Evolutionary conservation across 345 rosid genomes (phyloP).

Genomic region (Eutrema japonicum): DNA sequence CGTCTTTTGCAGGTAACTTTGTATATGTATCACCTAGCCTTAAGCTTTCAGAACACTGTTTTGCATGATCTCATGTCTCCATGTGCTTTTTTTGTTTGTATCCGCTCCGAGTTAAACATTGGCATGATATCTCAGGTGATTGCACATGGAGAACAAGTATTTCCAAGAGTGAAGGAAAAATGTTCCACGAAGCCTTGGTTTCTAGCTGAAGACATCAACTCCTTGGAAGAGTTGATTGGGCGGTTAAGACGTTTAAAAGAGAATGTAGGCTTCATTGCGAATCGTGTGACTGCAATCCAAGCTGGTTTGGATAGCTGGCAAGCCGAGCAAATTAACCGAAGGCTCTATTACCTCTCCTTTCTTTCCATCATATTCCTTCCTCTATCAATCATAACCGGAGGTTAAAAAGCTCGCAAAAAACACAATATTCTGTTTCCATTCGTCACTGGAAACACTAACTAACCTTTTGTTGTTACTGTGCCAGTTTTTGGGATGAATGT

Average conservation of each 20-base stretch:
- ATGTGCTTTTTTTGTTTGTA: not conserved
- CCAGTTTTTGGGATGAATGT: slow-evolving; percentile 97
- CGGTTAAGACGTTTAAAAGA: slow-evolving; percentile 86
- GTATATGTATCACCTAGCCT: slow-evolving; percentile 17
- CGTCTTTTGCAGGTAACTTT: slow-evolving; percentile 80
- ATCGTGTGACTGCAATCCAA: slow-evolving; percentile 89
- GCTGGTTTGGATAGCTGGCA: slow-evolving; percentile 97
- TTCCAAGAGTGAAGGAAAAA: slow-evolving; percentile 89
- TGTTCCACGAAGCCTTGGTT: slow-evolving; percentile 80
- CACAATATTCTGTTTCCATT: not conserved
- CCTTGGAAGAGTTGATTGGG: slow-evolving; percentile 83
- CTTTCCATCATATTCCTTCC: slow-evolving; percentile 96
- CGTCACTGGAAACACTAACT: not conserved
- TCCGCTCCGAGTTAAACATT: slow-evolving; percentile 19
- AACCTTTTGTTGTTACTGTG: slow-evolving; percentile 9
- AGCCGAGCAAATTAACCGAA: slow-evolving; percentile 89
- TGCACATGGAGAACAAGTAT: slow-evolving; percentile 95
- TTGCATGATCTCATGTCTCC: slow-evolving; percentile 54
- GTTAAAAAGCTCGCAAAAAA: slow-evolving; percentile 35
- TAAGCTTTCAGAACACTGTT: not conserved
- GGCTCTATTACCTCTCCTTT: slow-evolving; percentile 92
- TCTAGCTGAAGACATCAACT: slow-evolving; percentile 58
- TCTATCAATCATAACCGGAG: slow-evolving; percentile 90
- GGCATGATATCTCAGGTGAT: slow-evolving; percentile 58
- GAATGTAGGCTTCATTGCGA: slow-evolving; percentile 90